These are phyloP conservation scores for Acephala macrosclerotiorum DNA, from an alignment of 2,329 filamentous ascomycete genomes.

Conservation along the genomic window DNA sequence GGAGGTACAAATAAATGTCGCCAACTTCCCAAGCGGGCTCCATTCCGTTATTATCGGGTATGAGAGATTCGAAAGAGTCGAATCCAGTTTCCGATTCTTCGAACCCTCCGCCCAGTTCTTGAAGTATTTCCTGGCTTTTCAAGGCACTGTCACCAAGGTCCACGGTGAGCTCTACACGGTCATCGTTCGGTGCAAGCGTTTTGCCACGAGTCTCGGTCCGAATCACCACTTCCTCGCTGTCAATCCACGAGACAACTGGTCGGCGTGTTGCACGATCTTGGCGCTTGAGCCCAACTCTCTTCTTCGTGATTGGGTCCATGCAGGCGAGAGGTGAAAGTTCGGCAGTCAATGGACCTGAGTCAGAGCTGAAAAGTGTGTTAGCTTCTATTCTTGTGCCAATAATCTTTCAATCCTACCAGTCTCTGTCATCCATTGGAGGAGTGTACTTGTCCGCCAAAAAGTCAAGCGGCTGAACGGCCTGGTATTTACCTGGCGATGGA, in stretches of 20 bases:
- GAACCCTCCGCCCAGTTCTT: no score
- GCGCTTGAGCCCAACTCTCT: neutral
- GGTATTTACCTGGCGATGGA: constrained; percentile 22
- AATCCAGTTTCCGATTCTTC: neutral
- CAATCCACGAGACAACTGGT: neutral
- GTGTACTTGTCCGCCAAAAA: constrained; percentile 21
- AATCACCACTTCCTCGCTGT: neutral
- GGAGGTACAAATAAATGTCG: no score
- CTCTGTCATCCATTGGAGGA: neutral
- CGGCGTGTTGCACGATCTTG: neutral
- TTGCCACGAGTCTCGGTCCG: neutral
- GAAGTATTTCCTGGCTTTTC: no score
- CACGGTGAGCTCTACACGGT: neutral
- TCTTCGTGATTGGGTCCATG: neutral
- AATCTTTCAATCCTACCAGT: neutral
- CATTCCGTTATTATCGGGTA: no score
- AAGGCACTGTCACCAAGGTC: no score
- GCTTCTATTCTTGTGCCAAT: neutral
- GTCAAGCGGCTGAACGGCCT: constrained; percentile 23
- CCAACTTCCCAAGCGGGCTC: no score
- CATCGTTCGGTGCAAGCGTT: neutral
- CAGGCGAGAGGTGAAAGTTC: neutral
- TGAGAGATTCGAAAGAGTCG: no score
- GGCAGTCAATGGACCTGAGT: no score
- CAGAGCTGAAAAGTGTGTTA: neutral